phyloP scores from a whole-genome alignment of 257 asterid species.

The Nicotiana noctiflora region DNA sequence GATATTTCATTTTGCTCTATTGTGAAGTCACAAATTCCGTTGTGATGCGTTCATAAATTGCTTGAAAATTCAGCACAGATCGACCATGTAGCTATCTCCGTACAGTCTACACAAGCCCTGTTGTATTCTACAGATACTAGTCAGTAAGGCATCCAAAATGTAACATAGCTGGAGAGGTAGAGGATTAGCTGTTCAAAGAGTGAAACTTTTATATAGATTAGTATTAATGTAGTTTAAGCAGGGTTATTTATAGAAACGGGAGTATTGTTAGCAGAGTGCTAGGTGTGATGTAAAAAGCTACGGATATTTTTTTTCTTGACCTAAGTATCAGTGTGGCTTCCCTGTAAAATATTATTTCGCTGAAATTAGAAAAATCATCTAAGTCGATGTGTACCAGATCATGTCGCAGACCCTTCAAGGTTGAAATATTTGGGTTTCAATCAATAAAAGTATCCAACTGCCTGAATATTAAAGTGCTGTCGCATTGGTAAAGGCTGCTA shows the following conservation, averaged over 20 bases:
- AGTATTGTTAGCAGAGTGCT: constrained; percentile 5
- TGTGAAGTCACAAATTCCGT: not conserved
- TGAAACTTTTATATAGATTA: not conserved
- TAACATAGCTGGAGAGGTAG: constrained; percentile 5
- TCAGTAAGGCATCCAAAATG: constrained; percentile 4
- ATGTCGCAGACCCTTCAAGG: not conserved
- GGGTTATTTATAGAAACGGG: not conserved
- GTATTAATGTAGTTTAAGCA: not conserved
- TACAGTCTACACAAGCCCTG: not conserved
- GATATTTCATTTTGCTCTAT: not conserved
- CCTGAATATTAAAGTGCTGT: not conserved
- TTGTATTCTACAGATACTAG: not conserved
- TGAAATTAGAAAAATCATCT: not conserved
- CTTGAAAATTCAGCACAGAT: not conserved
- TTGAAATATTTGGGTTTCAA: not conserved
- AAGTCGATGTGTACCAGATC: not conserved
- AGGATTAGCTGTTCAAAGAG: not conserved
- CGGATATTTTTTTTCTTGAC: not conserved
- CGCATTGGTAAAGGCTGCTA: not conserved
- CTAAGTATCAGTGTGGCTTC: not conserved
- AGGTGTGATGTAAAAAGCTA: not conserved
- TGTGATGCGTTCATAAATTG: not conserved
- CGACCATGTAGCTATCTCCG: not conserved
- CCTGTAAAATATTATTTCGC: not conserved
- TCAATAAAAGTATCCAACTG: not conserved